Evolutionary conservation across 2,329 filamentous ascomycete genomes (phyloP), one percentile per base, ranked within the genome.

Genomic region (Sphaerulina populicola): DNA sequence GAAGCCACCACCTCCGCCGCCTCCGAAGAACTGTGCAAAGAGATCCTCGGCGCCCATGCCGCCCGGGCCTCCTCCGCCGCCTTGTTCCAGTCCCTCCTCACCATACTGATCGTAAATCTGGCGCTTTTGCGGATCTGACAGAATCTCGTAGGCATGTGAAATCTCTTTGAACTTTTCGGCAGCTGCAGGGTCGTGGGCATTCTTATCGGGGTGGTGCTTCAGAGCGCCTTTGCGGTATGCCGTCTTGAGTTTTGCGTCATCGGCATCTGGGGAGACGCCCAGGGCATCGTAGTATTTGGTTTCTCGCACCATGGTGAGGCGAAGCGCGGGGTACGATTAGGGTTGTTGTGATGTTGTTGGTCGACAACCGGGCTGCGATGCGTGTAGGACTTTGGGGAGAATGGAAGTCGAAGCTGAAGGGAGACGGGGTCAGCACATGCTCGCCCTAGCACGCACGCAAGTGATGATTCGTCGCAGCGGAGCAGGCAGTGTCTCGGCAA

Each of bases 91-190:
- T 57, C 93, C 93, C 64, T 94, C 89, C 75, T 98, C 90, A 61
- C 93, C 93, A 83, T 94, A 95, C 72, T 96, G 88, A 67, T 98
- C 93, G 72, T 98, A 98, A 56, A 97, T 69, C 63, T 82, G 73
- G 67, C 93, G 88, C 79, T 96, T 96, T 71, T 96, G 86, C 36
- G 86, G 71, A 68, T 98, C 93, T 62, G 86, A 93, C 14, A 98
- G 83, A 60, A 94, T 79, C 76, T 98, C 93, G 73, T 97, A 98
- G 56, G 93, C 93, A 67, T 91, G 85, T 59, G 89, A 94, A 55
- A 96, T 79, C 65, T 96, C 90, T 77, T 98, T 97, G 83, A 98
- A 98, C 73, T 96, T 98, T 56, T 95, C 89, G 63, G 91, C 89
- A 46, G 93, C 90, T 23, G 83, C 86, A 37, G 90, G 89, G 76